These are phyloP conservation scores for Catharanthus roseus DNA, from an alignment of 257 asterid genomes.

Conservation along the genomic window DNA sequence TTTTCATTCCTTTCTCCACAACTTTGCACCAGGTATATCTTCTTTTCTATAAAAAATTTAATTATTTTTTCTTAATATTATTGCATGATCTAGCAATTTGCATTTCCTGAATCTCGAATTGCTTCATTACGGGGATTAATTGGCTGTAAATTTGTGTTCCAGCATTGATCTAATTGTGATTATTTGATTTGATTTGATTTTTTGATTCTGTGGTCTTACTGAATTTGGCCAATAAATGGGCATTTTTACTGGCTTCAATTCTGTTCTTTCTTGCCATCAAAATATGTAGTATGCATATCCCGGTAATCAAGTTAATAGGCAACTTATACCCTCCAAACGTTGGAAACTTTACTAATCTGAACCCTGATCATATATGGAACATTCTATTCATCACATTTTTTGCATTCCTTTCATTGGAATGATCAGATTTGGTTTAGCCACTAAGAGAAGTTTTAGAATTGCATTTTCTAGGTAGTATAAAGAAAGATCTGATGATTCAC, in stretches of 20 bases:
- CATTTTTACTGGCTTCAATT: background rate
- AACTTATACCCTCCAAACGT: background rate
- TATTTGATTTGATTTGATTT: too few relatives aligned
- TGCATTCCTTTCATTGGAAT: background rate
- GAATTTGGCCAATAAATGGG: background rate
- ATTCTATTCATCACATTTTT: background rate
- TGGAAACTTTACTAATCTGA: background rate
- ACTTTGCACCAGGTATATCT: background rate
- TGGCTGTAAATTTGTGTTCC: background rate
- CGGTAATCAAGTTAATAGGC: too few relatives aligned
- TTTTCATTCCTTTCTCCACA: background rate
- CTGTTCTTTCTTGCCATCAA: background rate
- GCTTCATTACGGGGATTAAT: background rate
- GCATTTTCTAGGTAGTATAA: background rate
- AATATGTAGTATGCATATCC: background rate
- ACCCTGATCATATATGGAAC: background rate
- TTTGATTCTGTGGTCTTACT: background rate
- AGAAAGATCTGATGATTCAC: background rate
- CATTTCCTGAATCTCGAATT: background rate
- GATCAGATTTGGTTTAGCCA: too few relatives aligned
- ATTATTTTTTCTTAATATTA: too few relatives aligned
- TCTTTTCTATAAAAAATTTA: background rate
- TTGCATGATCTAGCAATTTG: background rate
- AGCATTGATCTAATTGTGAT: constrained; percentile 7
- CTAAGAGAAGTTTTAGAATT: background rate